These are phyloP conservation scores for Gossypium bickii DNA, from an alignment of 345 rosid genomes.

Conservation along the genomic window DNA sequence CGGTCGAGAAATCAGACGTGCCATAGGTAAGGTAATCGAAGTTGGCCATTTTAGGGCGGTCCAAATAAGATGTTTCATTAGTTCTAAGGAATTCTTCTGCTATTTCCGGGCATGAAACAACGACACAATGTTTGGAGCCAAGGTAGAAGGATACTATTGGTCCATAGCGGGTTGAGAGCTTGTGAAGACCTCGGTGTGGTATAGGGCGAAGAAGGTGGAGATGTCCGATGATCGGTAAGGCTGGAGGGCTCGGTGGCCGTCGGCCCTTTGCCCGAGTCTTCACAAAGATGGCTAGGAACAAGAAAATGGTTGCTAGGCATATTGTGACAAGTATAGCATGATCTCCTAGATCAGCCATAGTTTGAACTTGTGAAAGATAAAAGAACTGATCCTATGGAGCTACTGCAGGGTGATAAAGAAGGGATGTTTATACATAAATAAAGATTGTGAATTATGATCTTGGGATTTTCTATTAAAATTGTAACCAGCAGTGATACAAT, in stretches of 20 bases:
- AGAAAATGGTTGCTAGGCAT: background rate
- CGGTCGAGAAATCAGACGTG: conserved; percentile 61
- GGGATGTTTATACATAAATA: background rate
- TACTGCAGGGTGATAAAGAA: background rate
- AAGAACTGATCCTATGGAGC: background rate
- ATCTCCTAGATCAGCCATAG: background rate
- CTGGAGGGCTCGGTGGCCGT: conserved; percentile 59
- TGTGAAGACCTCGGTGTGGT: conserved; percentile 60
- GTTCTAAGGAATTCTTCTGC: conserved; percentile 61
- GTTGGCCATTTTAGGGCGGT: conserved; percentile 47
- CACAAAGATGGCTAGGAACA: conserved; percentile 27
- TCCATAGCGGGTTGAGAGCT: conserved; percentile 49
- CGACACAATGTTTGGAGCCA: conserved; percentile 60
- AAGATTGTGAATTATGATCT: background rate
- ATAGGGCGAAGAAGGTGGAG: conserved; percentile 58
- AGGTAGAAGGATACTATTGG: conserved; percentile 57
- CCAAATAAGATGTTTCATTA: conserved; percentile 48
- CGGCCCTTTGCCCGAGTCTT: conserved; percentile 5
- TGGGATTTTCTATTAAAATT: background rate
- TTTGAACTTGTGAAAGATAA: background rate
- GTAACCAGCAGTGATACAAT: too few species aligned
- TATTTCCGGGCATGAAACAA: conserved; percentile 48
- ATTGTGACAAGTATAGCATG: background rate
- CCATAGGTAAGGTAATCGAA: conserved; percentile 73
- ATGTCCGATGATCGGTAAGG: conserved; percentile 65